Base-by-base conservation (phyloP, 2,329 filamentous ascomycete genomes). In the Neonectria magnoliae region DNA sequence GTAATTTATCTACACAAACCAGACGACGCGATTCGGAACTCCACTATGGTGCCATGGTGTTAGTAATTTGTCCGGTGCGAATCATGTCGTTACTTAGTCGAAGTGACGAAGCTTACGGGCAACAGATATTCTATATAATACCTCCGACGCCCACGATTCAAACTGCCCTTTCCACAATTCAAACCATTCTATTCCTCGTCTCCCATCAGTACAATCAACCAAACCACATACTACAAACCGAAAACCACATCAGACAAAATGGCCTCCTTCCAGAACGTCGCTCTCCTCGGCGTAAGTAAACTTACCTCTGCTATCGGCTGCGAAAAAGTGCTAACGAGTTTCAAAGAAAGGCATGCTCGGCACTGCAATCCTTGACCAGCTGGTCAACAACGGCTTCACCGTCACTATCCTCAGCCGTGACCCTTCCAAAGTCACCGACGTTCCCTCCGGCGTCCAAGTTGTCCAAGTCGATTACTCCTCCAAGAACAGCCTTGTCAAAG, bases 361-460 rank as follows among this genome's bases (percentile, higher is more conserved):
- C 36, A 62, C 67, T 4, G 65, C 71, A 1, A 64, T 77, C 10
- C 60, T 77, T 27, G 65, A 72, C 2, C 70, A 74, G 25, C 69
- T 80, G 9, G 58, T 76, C 41, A 66, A 68, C 0, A 70, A 68
- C 13, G 76, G 72, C 8, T 77, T 88, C 78, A 79, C 81, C 58
- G 79, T 87, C 59, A 86, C 84, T 11, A 79, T 85, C 44, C 79
- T 89, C 36, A 83, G 82, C 33, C 84, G 87, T 16, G 13, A 29
- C 13, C 16, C 52, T 9, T 20, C 52, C n/a, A 13, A n/a, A 22
- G 45, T 20, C 29, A n/a, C 58, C 5, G 38, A 11, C 22, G 22
- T 55, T 9, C 60, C 60, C 10, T 14, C 27, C 16, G 29, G 47
- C 22, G 60, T 55, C 10, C 33, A 62, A 38, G 60, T 68, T 20